phyloP scores from a whole-genome alignment of 352 stramenopile species.

The Pythium scleroteichum region DNA sequence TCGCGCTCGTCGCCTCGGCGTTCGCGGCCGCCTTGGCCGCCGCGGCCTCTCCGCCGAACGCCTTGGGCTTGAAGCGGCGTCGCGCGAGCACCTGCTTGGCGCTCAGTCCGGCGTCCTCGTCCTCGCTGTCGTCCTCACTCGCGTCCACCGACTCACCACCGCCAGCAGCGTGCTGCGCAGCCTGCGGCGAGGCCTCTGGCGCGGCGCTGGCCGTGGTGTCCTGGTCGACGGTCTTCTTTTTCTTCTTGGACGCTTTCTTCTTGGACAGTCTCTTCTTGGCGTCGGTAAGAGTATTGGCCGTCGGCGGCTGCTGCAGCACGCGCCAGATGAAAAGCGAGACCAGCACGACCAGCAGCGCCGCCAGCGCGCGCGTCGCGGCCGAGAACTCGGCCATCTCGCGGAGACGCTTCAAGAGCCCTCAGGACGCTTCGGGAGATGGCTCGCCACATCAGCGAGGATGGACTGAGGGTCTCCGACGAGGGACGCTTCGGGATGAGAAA shows the following conservation, averaged over 20 bases:
- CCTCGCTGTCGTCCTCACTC: conserved; percentile 36
- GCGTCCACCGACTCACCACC: not conserved
- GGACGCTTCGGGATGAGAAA: no score
- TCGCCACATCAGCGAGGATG: no score
- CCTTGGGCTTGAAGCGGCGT: conserved; percentile 64
- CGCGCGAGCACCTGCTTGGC: conserved; percentile 64
- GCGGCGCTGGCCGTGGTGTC: not conserved
- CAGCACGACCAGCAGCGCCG: conserved; percentile 18
- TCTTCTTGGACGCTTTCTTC: conserved; percentile 25
- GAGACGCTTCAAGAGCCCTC: no score
- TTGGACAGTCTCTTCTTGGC: conserved; percentile 26
- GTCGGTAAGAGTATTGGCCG: not conserved
- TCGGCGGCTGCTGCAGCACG: conserved; percentile 7
- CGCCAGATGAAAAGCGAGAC: conserved; percentile 21
- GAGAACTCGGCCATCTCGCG: conserved; percentile 29
- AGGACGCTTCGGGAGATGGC: no score
- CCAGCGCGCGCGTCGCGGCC: conserved; percentile 14
- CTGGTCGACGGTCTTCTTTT: conserved; percentile 7
- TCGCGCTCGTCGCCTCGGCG: conserved; percentile 26
- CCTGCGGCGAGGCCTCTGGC: not conserved
- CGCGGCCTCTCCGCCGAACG: conserved; percentile 35
- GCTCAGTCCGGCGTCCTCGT: conserved; percentile 55
- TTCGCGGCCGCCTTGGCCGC: conserved; percentile 22
- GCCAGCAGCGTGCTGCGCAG: not conserved
- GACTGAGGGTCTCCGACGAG: no score